Base-by-base conservation (phyloP, 345 rosid species). In the Raphanus raphanistrum region DNA sequence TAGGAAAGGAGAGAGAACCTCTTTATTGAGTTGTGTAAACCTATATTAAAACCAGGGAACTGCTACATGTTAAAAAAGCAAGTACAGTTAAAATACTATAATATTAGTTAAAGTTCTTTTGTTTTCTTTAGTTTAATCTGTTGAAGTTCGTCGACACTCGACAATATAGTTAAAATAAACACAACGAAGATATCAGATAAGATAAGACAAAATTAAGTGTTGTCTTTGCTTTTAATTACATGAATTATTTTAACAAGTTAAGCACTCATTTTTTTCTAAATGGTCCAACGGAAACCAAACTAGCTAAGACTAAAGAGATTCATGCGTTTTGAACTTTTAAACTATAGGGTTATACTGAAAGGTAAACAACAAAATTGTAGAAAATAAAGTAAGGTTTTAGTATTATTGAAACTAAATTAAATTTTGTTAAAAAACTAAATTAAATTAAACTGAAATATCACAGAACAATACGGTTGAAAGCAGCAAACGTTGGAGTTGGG, bases 181-280 rank as follows among this genome's bases (percentile, higher is more conserved):
- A 26, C 32, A 55, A 55, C 2, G 28, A 21, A 17, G 28, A 58
- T 58, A 5, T 48, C 17, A 48, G 13, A 4, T 4, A 21, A 60
- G 50, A 75, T 68, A 61, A 76, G 74, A 76, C 68, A 76, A 68
- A 61, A 21, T 4, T 4, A 11, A 58, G 36, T 68, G 33, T 64
- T 41, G 26, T 33, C 67, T 75, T 58, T 26, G n/a, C n/a, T 25
- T 21, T 57, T 57, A 8, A 29, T 57, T 57, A 57, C 61, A 57
- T 8, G 12, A 10, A 45, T 13, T 45, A 45, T 45, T 45, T 45
- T 45, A 25, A 21, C 9, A 8, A 57, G 62, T 13, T 48, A 48
- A 48, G 16, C 54, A 48, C 17, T 13, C 54, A 48, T 0, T 48
- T 48, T 48, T 43, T 10, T 3, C 50, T 3, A 43, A 2, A 43